These are phyloP conservation scores for Termitomyces sp. DNA, from an alignment of 768 basidiomycete species.

Conservation along the genomic window DNA sequence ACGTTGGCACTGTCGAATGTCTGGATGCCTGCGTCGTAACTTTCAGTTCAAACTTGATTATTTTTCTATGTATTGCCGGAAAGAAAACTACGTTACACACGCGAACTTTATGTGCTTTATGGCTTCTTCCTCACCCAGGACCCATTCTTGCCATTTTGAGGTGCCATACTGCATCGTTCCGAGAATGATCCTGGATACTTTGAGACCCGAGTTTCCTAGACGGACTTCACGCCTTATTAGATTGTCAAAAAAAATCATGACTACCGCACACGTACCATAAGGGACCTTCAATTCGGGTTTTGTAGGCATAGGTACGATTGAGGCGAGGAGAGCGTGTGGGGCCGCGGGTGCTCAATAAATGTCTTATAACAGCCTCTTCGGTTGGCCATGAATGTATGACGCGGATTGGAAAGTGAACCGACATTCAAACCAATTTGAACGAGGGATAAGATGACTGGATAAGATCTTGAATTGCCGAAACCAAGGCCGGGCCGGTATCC, in stretches of 20 bases:
- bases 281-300: background rate
- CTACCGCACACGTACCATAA: background rate
- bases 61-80: background rate
- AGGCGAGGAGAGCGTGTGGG: background rate
- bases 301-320: background rate
- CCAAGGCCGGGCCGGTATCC: too few species aligned
- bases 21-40: conserved; percentile 50
- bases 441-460: too few species aligned
- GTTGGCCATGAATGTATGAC: too few species aligned
- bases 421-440: too few species aligned
- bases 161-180: conserved; percentile 56
- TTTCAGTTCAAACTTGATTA: background rate
- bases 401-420: too few species aligned
- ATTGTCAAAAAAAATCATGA: background rate
- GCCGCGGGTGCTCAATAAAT: background rate
- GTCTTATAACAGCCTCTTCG: background rate
- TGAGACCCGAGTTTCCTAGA: conserved; percentile 47
- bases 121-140: conserved; percentile 41
- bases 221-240: conserved; percentile 24
- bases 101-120: conserved; percentile 48
- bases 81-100: conserved; percentile 22
- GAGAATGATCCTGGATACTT: conserved; percentile 61
- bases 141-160: conserved; percentile 45
- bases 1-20: conserved; percentile 50
- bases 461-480: too few species aligned